Base-by-base conservation (phyloP, 1,284 basidiomycete species). In the Ceratobasidium sp. region DNA sequence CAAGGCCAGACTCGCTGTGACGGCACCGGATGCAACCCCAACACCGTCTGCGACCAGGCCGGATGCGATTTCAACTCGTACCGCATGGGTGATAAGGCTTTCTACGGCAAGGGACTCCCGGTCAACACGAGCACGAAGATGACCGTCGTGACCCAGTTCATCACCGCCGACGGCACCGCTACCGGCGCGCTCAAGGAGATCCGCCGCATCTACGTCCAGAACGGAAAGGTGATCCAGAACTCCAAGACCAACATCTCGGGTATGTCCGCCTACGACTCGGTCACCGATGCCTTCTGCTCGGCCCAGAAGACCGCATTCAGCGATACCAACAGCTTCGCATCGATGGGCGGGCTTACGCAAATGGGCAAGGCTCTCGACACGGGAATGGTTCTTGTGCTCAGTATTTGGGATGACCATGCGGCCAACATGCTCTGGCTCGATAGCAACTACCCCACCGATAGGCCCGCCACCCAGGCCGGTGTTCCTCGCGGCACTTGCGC, bases 341-440 rank as follows among this genome's bases (percentile, higher is more conserved):
- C 77, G 69, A 82, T 84, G 78, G 87, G 87, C 74, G 87, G 86
- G 29, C 79, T 88, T 73, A 77, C 77, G 59, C 78, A 79, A 59
- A 87, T 89, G 84, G 85, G 86, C 76, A 79, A 81, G 65, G 82
- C 86, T 11, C 80, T 89, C 78, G 79, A 80, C 24, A 76, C 79
- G 53, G 88, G 88, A 73, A 86, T 89, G 84, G 88, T 89, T 15
- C 82, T 90, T 44, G 87, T 86, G 69, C 79, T 90, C 79, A 84
- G 82, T 78, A 79, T 89, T 77, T 89, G 88, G 88, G 87, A 89
- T 77, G 88, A 89, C 82, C 83, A 88, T 78, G 82, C 82, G 47
- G 87, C 84, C 76, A 81, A 85, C 79, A 89, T 89, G 88, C 84
- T 88, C 79, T 89, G 88, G 88, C 86, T 89, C 81, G 88, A 90